These are phyloP conservation scores for Leishmania tropica DNA, from an alignment of 208 protist species.

Conservation along the genomic window DNA sequence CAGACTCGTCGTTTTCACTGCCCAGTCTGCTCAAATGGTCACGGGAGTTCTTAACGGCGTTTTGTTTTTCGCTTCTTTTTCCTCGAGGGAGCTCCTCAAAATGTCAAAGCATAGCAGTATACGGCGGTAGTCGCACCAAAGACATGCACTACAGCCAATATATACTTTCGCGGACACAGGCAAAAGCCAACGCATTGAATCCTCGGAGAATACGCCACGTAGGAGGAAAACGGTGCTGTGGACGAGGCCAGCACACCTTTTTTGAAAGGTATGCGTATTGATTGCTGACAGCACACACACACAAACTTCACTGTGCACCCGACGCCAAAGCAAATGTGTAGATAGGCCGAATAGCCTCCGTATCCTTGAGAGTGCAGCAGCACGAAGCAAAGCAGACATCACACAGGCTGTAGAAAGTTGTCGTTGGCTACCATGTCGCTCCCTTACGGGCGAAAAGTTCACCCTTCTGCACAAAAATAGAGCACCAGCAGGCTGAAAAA, in stretches of 20 bases:
- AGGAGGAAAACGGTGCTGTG: not conserved
- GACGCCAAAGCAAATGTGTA: not conserved
- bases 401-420: not conserved
- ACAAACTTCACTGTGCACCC: not conserved
- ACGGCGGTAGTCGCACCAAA: not conserved
- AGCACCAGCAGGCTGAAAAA: not conserved
- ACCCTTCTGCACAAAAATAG: not conserved
- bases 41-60: not conserved
- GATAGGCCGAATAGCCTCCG: not conserved
- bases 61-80: not conserved
- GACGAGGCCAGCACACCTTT: not conserved
- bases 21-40: not conserved
- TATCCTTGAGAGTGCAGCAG: not conserved
- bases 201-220: no score
- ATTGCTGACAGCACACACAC: not conserved
- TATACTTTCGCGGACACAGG: not conserved
- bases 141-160: not conserved
- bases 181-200: not conserved
- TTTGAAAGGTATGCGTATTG: not conserved
- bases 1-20: not conserved
- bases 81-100: not conserved
- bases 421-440: not conserved
- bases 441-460: not conserved
- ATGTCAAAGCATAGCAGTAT: not conserved
- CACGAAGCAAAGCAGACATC: not conserved